phyloP scores from a whole-genome alignment of 2,329 filamentous ascomycete species.

The Cercospora canescens region DNA sequence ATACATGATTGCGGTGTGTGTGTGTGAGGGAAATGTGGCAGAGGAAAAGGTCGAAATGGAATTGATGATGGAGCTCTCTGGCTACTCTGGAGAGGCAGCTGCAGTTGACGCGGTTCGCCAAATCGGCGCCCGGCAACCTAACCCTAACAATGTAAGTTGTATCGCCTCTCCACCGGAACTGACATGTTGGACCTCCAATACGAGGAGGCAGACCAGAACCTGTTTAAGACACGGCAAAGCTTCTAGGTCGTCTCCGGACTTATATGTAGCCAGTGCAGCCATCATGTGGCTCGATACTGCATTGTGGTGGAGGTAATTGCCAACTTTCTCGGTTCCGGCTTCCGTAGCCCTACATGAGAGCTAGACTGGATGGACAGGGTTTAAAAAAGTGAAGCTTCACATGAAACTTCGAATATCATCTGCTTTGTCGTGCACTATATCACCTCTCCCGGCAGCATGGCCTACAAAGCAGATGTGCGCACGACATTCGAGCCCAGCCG shows the following conservation, averaged over 20 bases:
- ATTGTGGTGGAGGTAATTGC: neutral
- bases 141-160: neutral
- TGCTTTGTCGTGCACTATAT: neutral
- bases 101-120: constrained; percentile 2
- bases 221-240: neutral
- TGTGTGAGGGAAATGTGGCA: constrained; percentile 1
- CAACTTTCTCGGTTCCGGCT: neutral
- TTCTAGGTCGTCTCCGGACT: too few species aligned
- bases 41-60: neutral
- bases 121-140: neutral
- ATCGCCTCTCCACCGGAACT: too few species aligned
- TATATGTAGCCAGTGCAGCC: too few species aligned
- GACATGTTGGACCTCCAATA: too few species aligned
- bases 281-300: too few species aligned
- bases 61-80: constrained; percentile 12
- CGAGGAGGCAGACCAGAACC: too few species aligned
- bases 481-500: constrained; percentile 85
- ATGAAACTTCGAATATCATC: constrained; percentile 12
- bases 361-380: neutral
- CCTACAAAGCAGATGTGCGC: constrained; percentile 62
- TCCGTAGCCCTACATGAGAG: neutral
- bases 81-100: neutral
- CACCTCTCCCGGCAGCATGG: constrained; percentile 39
- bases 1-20: constrained; percentile 23
- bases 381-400: constrained; percentile 19